Conservation (phyloP, 306 rosid species). For the Ochetophila trinervis region DNA sequence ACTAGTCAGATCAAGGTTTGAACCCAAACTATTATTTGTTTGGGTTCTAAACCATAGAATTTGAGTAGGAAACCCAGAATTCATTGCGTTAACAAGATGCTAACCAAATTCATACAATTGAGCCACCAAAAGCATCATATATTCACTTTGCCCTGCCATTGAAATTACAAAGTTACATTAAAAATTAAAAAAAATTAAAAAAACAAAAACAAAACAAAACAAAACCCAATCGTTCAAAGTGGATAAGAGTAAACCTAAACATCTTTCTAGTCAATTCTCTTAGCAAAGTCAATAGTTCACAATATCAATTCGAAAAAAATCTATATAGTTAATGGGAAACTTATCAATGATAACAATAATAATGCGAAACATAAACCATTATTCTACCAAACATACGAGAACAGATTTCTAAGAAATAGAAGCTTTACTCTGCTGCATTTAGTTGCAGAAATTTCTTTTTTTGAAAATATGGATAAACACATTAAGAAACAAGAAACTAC, state of each 20-base stretch:
- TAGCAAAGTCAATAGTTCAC: too few species aligned
- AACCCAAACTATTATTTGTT: constrained; percentile 31
- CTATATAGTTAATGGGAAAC: background rate
- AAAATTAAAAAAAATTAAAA: background rate
- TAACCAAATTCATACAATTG: constrained; percentile 19
- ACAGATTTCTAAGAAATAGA: background rate
- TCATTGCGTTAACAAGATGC: constrained; percentile 38
- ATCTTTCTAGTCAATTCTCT: too few species aligned
- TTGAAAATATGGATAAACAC: background rate
- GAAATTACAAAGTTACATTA: constrained; percentile 8
- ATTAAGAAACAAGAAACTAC: background rate
- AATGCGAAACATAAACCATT: background rate
- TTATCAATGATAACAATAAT: background rate
- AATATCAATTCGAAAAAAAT: too few species aligned
- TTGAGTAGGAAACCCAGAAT: constrained; percentile 45
- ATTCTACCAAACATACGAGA: background rate
- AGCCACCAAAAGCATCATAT: constrained; percentile 20
- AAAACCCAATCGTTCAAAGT: background rate
- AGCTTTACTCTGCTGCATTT: too few species aligned
- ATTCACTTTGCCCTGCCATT: constrained; percentile 25
- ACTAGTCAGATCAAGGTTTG: constrained; percentile 23
- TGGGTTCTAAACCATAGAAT: constrained; percentile 47
- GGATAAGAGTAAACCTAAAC: background rate
- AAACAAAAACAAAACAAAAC: background rate
- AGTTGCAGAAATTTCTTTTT: too few species aligned